These are phyloP conservation scores for Adansonia madagascariensis DNA, from an alignment of 441 rosid genomes.

Conservation along the genomic window DNA sequence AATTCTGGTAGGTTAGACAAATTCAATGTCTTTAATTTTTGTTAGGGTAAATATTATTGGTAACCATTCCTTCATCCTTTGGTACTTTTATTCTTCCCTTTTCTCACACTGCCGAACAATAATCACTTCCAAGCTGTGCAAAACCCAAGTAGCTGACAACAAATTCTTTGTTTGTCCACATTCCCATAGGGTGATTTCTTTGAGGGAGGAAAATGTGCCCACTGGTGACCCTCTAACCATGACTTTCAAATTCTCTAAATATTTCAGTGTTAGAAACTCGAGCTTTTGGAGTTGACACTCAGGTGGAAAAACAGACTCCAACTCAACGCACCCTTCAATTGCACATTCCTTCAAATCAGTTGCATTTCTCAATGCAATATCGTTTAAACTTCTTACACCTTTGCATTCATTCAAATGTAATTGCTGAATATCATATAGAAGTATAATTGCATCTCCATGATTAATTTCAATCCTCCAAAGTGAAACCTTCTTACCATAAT, in stretches of 20 bases:
- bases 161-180: neutral
- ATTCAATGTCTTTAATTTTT: constrained; percentile 3
- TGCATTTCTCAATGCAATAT: neutral
- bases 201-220: neutral
- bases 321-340: neutral
- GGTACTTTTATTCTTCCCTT: constrained; percentile 24
- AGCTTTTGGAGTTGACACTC: neutral
- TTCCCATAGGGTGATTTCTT: neutral
- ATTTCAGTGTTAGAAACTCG: too few relatives aligned
- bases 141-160: constrained; percentile 22
- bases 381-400: neutral
- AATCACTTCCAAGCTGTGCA: constrained; percentile 29
- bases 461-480: neutral
- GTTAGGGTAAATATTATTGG: neutral
- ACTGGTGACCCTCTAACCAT: neutral
- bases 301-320: neutral
- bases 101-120: constrained; percentile 15
- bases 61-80: neutral
- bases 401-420: fast-evolving
- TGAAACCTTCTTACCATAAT: neutral
- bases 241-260: neutral
- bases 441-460: neutral
- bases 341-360: neutral
- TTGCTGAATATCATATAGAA: neutral
- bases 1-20: constrained; percentile 25